These are phyloP conservation scores for Citrus maxima DNA, from an alignment of 345 rosid species.

Conservation along the genomic window DNA sequence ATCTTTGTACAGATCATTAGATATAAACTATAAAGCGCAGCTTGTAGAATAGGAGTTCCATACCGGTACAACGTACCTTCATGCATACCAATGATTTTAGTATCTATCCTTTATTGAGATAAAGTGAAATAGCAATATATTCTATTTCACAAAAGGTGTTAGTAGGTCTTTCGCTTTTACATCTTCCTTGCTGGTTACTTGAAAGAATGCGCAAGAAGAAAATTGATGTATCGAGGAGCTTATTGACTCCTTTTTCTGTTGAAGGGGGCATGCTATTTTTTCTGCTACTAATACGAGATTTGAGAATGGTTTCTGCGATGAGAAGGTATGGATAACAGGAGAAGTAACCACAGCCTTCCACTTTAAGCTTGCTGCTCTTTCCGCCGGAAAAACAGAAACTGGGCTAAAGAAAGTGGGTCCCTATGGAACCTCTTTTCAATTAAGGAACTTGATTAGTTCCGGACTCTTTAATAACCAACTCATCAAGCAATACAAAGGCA, in stretches of 20 bases:
- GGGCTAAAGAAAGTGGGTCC: background rate
- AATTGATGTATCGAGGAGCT: background rate
- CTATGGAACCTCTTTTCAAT: background rate
- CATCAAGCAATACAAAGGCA: slow-evolving; percentile 57
- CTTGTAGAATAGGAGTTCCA: no score
- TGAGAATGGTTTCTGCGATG: background rate
- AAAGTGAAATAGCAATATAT: no score
- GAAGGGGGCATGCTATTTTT: no score
- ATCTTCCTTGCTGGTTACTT: background rate
- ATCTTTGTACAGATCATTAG: no score
- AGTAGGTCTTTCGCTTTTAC: no score
- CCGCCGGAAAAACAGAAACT: background rate
- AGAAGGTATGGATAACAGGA: no score
- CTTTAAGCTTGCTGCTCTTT: background rate
- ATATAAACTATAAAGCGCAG: no score
- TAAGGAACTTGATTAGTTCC: background rate
- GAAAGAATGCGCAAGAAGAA: background rate
- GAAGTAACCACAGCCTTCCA: no score
- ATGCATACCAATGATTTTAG: no score
- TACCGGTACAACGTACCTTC: no score
- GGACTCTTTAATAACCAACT: slow-evolving; percentile 23
- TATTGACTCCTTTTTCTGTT: background rate
- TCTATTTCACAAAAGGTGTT: no score
- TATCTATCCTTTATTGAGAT: no score
- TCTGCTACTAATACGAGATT: background rate